These are phyloP conservation scores for Pseudozyma flocculosa DNA, from an alignment of 1,284 basidiomycete genomes.

Conservation along the genomic window DNA sequence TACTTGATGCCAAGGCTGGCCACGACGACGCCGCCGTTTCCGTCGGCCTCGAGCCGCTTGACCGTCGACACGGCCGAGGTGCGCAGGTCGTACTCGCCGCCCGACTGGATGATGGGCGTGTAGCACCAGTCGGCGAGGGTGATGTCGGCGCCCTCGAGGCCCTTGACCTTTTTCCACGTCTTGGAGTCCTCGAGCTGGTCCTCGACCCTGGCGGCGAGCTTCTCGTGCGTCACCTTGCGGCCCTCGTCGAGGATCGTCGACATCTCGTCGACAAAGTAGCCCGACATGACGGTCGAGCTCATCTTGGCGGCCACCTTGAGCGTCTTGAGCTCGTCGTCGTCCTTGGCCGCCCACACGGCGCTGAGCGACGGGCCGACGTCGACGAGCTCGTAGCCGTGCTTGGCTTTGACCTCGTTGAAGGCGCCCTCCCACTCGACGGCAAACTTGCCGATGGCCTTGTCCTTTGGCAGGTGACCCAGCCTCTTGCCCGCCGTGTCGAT, in stretches of 20 bases:
- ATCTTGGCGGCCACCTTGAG: constrained; percentile 69
- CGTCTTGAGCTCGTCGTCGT: constrained; percentile 71
- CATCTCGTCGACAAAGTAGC: constrained; percentile 84
- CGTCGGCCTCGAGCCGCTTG: constrained; percentile 67
- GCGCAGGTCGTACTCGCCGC: constrained; percentile 83
- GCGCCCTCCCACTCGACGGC: constrained; percentile 72
- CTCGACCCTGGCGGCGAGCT: constrained; percentile 80
- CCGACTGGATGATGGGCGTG: constrained; percentile 91
- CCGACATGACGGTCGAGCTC: constrained; percentile 79
- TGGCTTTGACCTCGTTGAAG: constrained; percentile 31
- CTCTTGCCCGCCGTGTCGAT: constrained; percentile 23
- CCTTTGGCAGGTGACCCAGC: constrained; percentile 67
- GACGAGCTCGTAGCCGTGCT: constrained; percentile 65
- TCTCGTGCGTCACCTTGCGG: constrained; percentile 83
- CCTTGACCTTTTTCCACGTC: constrained; percentile 66
- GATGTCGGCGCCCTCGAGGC: constrained; percentile 69
- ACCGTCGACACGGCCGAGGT: constrained; percentile 80
- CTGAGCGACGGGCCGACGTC: constrained; percentile 79
- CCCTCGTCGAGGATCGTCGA: constrained; percentile 88
- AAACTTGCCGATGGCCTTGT: constrained; percentile 75
- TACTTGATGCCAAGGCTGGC: constrained; percentile 87
- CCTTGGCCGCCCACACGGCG: constrained; percentile 79
- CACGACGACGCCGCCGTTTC: constrained; percentile 74
- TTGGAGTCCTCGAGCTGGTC: constrained; percentile 78
- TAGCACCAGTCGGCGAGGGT: constrained; percentile 87